These are phyloP conservation scores for Ceratocystiopsis sp. DNA, from an alignment of 2,329 filamentous ascomycete species.

Conservation along the genomic window DNA sequence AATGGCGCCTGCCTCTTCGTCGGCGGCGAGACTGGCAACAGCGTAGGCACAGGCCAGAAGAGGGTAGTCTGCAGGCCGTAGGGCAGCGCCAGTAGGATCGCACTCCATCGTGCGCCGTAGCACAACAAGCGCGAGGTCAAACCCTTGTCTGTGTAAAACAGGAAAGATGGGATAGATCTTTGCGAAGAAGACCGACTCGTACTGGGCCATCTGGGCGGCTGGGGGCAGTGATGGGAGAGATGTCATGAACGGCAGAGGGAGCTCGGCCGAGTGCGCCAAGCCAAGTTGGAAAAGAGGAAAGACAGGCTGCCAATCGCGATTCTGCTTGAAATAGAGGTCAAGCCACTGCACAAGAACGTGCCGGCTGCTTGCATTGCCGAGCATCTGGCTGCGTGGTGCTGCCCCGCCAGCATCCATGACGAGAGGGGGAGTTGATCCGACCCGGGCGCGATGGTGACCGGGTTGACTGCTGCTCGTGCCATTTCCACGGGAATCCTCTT, in stretches of 20 bases:
- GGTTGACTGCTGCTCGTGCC: neutral
- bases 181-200: neutral
- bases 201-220: neutral
- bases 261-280: neutral
- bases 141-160: neutral
- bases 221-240: neutral
- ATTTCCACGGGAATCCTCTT: neutral
- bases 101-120: neutral
- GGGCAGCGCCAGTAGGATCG: too few relatives aligned
- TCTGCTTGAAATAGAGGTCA: slow-evolving; percentile 3
- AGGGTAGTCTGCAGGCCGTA: neutral
- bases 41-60: slow-evolving; percentile 2
- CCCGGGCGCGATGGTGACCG: too few relatives aligned
- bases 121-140: neutral
- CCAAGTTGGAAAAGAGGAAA: slow-evolving; percentile 3
- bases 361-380: slow-evolving; percentile 1
- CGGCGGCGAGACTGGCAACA: slow-evolving; percentile 1
- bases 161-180: slow-evolving; percentile 1
- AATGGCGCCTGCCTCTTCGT: slow-evolving; percentile 1
- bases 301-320: slow-evolving; percentile 3
- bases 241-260: neutral
- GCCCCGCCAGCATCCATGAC: neutral
- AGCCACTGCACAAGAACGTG: slow-evolving; percentile 5
- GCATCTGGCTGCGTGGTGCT: neutral
- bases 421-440: neutral